Evolutionary conservation across 164 flowering plant species (phyloP), one percentile per base, ranked within the genome.

Genomic region (Cinnamomum chago): DNA sequence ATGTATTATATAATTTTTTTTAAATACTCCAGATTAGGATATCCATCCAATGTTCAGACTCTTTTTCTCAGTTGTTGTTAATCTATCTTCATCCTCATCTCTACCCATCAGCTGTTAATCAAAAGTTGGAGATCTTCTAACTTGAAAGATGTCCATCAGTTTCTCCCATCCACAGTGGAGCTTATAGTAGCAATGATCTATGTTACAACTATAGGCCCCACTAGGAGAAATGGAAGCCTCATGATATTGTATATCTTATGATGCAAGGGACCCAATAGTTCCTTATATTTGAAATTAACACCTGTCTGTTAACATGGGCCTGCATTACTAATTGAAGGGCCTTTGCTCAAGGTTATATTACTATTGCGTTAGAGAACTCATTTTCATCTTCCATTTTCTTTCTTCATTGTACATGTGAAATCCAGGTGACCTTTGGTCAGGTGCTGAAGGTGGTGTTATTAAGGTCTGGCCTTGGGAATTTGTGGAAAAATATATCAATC

Each of bases 351-450:
- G 60, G 60, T 20, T 55, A 14, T 55, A 14, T 11, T 55, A 20
- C 60, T 40, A 22, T 52, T 62, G 2, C 50, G 58, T 28, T 40
- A 27, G 24, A 12, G 7, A 71, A 55, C 58, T 67, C 25, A 67
- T 72, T 62, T 62, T 68, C 58, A 30, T 51, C 51, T 35, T 15
- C 58, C 40, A 7, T 47, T 71, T 40, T 66, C 62, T 78, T 7
- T 64, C 13, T 35, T 73, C 27, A 14, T 27, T 50, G 40, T 75
- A 13, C 58, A 73, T 67, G 70, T 65, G 65, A 24, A 70, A 67
- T 79, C 84, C 86, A 94, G 99, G 99, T 76, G 97, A 96, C 81
- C 50, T 96, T 47, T 96, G 99, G 99, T 84, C 98, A n/a, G 98
- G 97, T 67, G 81, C 85, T 27, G 99, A 96, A 68, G 89, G 91